phyloP scores from a whole-genome alignment of 805 yeast species.

The Saturnispora galanensis region DNA sequence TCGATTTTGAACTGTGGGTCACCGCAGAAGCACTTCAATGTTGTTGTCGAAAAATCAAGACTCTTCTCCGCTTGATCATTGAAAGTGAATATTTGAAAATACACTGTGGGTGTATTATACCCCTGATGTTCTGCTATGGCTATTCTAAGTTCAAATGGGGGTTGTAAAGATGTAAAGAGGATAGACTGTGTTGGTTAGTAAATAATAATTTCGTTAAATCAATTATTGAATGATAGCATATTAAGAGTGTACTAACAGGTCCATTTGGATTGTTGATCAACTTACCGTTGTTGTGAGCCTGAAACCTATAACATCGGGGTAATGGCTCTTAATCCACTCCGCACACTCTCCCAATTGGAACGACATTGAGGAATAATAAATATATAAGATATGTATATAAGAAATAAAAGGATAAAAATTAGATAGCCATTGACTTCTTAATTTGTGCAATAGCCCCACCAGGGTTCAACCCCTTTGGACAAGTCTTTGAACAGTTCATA shows the following conservation, averaged over 20 bases:
- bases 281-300: too few relatives aligned
- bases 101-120: constrained; percentile 7
- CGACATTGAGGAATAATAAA: neutral
- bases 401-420: constrained; percentile 18
- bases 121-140: constrained; percentile 4
- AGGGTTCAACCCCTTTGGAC: constrained; percentile 98
- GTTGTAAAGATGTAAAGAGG: neutral
- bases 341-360: too few relatives aligned
- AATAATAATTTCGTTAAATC: neutral
- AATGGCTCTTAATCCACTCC: too few relatives aligned
- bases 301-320: too few relatives aligned
- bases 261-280: too few relatives aligned
- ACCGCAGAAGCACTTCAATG: neutral
- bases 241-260: too few relatives aligned
- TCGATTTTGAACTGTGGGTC: neutral
- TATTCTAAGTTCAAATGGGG: neutral
- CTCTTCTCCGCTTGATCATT: neutral
- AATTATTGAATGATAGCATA: too few relatives aligned
- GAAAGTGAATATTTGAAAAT: constrained; percentile 3
- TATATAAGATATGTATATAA: constrained; percentile 3
- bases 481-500: constrained; percentile 96
- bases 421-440: constrained; percentile 85
- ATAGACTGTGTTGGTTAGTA: neutral
- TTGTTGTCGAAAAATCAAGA: neutral
- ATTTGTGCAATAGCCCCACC: constrained; percentile 96